Evolutionary conservation across 257 asterid genomes (phyloP).

Genomic region (Echium plantagineum): DNA sequence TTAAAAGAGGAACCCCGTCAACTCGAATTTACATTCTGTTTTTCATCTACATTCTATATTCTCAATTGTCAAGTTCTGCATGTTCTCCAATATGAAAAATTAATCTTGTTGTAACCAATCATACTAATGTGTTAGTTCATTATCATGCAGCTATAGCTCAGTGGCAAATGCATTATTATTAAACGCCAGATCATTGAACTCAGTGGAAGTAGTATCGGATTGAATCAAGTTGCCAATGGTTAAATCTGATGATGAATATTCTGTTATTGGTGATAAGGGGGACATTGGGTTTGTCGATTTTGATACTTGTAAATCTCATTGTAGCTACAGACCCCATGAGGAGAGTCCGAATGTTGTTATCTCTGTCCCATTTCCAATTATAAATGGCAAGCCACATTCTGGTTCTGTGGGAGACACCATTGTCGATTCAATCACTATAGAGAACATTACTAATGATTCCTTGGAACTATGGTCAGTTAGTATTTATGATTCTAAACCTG

Average conservation of each 20-base stretch:
- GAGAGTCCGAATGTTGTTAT: constrained; percentile 53
- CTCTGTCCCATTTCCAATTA: constrained; percentile 67
- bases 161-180: neutral
- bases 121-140: neutral
- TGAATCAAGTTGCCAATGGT: constrained; percentile 25
- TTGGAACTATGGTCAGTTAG: constrained; percentile 67
- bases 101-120: no score
- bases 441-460: constrained; percentile 39
- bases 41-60: no score
- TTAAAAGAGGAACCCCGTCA: no score
- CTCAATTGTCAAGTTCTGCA: no score
- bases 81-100: no score
- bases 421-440: constrained; percentile 40
- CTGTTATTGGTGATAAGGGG: constrained; percentile 62
- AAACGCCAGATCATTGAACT: neutral
- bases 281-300: constrained; percentile 77
- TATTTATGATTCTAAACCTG: constrained; percentile 82
- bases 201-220: neutral
- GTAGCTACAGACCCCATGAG: constrained; percentile 50
- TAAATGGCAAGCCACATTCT: constrained; percentile 52
- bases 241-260: constrained; percentile 73
- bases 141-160: neutral
- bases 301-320: constrained; percentile 35
- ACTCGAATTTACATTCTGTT: no score
- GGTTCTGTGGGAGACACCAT: constrained; percentile 56